Evolutionary conservation across 345 rosid genomes (phyloP), one percentile per base, ranked within the genome.

Genomic region (Salix caprea): DNA sequence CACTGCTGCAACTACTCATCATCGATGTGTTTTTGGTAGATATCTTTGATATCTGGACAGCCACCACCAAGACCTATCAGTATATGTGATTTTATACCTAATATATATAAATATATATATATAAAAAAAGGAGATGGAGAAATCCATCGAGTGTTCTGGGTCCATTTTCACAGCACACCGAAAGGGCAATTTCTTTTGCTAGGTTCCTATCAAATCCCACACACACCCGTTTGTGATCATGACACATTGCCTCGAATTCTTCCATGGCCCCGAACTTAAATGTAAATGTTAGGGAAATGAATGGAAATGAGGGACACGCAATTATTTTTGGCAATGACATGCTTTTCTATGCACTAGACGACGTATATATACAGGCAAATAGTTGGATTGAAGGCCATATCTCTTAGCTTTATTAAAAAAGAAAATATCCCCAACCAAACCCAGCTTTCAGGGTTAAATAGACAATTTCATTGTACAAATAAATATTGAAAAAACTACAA

Each of bases 361-460:
- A 68, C 74, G 36, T 34, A 4, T 34, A 34, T 34, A 34, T 34
- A 34, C 36, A 16, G 46, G 69, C 48, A 69, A 46, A 44, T 73
- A 21, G 70, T 62, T 52, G 80, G 70, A 10, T 19, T 26, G n/a
- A 18, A 67, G 70, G 50, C 48, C 70, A 52, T 42, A 67, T 39
- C 48, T 42, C 4, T 67, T n/a, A 9, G 5, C 36, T 34, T 34
- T 34, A 34, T 34, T 4, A 34, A 34, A 34, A 34, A 32, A 32
- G 34, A 32, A 32, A 34, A 34, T 34, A 34, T 34, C 34, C 34
- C 34, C 34, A 4, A 32, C 34, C 34, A 32, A 4, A 4, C 34
- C 5, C 34, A 32, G 5, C 34, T 34, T 34, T 34, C 36, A 34
- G 3, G 1, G 36, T 34, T 34, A 34, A 34, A 34, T 34, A 34